Base-by-base conservation (phyloP, 129 eudicot species). In the Centella asiatica region DNA sequence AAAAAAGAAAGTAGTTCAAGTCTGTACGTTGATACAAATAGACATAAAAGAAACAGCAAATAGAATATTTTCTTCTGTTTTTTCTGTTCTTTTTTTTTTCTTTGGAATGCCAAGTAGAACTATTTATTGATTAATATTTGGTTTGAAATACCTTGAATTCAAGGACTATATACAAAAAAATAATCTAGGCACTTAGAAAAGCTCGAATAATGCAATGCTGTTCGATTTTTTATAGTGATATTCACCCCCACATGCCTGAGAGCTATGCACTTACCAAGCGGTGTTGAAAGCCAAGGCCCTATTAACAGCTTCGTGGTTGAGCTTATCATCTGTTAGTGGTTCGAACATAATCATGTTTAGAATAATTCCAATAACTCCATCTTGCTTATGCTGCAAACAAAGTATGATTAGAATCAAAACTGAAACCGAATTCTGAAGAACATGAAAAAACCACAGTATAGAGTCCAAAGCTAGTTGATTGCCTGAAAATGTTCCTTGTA, bases 401-500 rank as follows among this genome's bases (percentile, higher is more conserved):
- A 36, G 29, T 29, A 53, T 57, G 28, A 52, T 52, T 12, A 49
- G 6, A 34, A 4, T 9, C 29, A 13, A 15, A 47, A 14, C 64
- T 19, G 33, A 32, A 55, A 29, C 44, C n/a, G 1, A 29, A 22
- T 57, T 20, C 68, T 33, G 2, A 9, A 49, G 22, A 29, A 1
- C 26, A 23, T 13, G 32, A 45, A 48, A 32, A 31, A 23, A 11
- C 22, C n/a, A 44, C 14, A 64, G 31, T 12, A 8, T 23, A 29
- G 23, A 51, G 4, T 19, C 57, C 25, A 51, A 44, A 52, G 51
- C 39, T 40, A 60, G 69, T n/a, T 26, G 36, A 53, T 72, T 75
- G 65, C 97, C 87, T 83, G 81, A 54, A 71, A 86, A 52, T 56
- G 57, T 10, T 81, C 74, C 27, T 78, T 84, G 62, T 86, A 90